These are phyloP conservation scores for Pythium monospermum DNA, from an alignment of 352 stramenopile species.

Conservation along the genomic window DNA sequence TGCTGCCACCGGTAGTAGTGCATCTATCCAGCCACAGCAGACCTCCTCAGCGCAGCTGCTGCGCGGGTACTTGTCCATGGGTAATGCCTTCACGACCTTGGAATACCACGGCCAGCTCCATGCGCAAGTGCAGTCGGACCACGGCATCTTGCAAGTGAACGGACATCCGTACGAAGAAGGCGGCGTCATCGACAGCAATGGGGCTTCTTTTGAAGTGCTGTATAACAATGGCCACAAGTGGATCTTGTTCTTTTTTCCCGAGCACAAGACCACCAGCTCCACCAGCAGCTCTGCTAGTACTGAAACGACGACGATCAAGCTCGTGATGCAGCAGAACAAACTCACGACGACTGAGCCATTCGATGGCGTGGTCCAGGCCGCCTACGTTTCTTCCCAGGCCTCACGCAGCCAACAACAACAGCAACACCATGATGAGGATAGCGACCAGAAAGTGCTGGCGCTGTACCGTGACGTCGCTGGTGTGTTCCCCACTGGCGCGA, in stretches of 20 bases:
- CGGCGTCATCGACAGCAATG: conserved; percentile 30
- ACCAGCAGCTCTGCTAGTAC: background rate
- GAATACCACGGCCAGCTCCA: conserved; percentile 56
- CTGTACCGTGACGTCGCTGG: conserved; percentile 57
- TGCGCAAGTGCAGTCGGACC: conserved; percentile 56
- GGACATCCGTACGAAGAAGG: conserved; percentile 30
- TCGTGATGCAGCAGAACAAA: conserved; percentile 42
- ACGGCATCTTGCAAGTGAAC: conserved; percentile 58
- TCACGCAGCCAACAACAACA: conserved; percentile 7
- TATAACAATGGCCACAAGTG: conserved; percentile 79
- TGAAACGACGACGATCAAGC: conserved; percentile 7
- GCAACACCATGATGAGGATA: conserved; percentile 18
- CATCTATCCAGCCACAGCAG: background rate
- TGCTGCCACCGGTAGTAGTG: background rate
- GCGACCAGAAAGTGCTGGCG: conserved; percentile 32
- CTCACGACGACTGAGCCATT: conserved; percentile 51
- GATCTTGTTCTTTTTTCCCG: conserved; percentile 61
- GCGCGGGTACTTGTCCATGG: conserved; percentile 59
- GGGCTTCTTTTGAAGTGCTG: conserved; percentile 37
- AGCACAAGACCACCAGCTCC: too few species aligned
- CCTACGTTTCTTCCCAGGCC: conserved; percentile 49
- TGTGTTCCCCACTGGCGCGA: conserved; percentile 36
- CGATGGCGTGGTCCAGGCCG: conserved; percentile 57
- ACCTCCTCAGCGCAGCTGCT: conserved; percentile 10
- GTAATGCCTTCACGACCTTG: conserved; percentile 76